These are phyloP conservation scores for Colletotrichum navitas DNA, from an alignment of 2,329 filamentous ascomycete genomes.

Conservation along the genomic window DNA sequence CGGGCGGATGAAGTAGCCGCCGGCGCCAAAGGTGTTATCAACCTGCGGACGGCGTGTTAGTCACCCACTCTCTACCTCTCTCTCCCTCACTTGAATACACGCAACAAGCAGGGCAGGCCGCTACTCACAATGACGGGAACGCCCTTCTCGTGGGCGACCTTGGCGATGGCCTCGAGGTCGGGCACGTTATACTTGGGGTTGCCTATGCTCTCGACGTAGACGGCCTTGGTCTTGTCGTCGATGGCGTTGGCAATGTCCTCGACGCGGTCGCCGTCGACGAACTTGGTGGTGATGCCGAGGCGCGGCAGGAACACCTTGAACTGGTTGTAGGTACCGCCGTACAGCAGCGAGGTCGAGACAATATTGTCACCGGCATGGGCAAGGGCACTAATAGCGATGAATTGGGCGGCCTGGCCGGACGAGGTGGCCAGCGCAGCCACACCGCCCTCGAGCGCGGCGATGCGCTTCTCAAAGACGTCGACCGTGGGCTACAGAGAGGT, in stretches of 20 bases:
- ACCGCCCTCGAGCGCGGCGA: slow-evolving; percentile 95
- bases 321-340: slow-evolving; percentile 97
- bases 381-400: slow-evolving; percentile 89
- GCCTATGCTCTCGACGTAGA: slow-evolving; percentile 92
- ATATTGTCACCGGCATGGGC: slow-evolving; percentile 93
- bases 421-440: slow-evolving; percentile 86
- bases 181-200: slow-evolving; percentile 95
- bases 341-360: slow-evolving; percentile 88
- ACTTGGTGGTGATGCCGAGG: slow-evolving; percentile 90
- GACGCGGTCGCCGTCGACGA: slow-evolving; percentile 83
- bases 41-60: slow-evolving; percentile 61
- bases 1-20: slow-evolving; percentile 87
- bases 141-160: slow-evolving; percentile 78
- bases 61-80: background rate
- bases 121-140: slow-evolving; percentile 72
- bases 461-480: slow-evolving; percentile 95
- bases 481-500: slow-evolving; percentile 77
- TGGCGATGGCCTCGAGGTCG: slow-evolving; percentile 88
- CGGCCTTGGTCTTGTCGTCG: slow-evolving; percentile 92
- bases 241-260: slow-evolving; percentile 85
- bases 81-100: background rate
- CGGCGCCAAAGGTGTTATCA: slow-evolving; percentile 96
- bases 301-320: slow-evolving; percentile 91
- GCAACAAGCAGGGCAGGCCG: background rate
- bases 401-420: slow-evolving; percentile 92